phyloP scores from a whole-genome alignment of 2,329 filamentous ascomycete genomes.

The Exophiala oligosperma region DNA sequence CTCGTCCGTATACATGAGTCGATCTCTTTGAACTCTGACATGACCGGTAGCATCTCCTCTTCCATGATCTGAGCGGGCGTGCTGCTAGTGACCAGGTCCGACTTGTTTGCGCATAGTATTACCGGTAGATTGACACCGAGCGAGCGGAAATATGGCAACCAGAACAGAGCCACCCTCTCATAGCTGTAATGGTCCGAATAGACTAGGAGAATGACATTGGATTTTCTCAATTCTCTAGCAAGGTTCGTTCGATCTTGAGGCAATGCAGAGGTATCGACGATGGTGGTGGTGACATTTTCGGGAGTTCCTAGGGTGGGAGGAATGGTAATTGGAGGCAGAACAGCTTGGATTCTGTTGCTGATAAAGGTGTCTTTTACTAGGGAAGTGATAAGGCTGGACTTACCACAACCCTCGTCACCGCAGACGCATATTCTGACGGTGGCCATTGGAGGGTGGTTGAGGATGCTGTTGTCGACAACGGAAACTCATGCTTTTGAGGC shows the following conservation, averaged over 20 bases:
- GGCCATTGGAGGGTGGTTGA: constrained; percentile 13
- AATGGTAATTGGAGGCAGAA: constrained; percentile 92
- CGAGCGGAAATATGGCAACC: constrained; percentile 97
- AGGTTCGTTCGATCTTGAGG: constrained; percentile 89
- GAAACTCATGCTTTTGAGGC: not conserved
- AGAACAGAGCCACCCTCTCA: constrained; percentile 93
- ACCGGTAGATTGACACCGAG: constrained; percentile 98
- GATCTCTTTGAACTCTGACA: constrained; percentile 98
- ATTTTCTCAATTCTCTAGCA: constrained; percentile 92
- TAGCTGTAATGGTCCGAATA: constrained; percentile 99
- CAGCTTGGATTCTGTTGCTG: constrained; percentile 89
- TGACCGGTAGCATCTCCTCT: constrained; percentile 96
- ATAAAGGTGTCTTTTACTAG: constrained; percentile 98
- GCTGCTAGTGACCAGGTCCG: constrained; percentile 75
- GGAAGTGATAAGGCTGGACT: constrained; percentile 89
- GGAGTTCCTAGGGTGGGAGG: constrained; percentile 90
- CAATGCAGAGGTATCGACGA: constrained; percentile 94
- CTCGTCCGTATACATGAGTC: constrained; percentile 96
- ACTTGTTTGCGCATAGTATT: constrained; percentile 95
- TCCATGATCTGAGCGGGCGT: constrained; percentile 83
- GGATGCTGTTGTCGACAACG: not conserved
- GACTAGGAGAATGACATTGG: constrained; percentile 93
- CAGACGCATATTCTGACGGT: constrained; percentile 88
- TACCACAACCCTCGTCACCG: constrained; percentile 93
- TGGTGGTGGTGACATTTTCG: constrained; percentile 94